Conservation (phyloP, 306 rosid species). For the barrel medic (Medicago truncatula) region DNA sequence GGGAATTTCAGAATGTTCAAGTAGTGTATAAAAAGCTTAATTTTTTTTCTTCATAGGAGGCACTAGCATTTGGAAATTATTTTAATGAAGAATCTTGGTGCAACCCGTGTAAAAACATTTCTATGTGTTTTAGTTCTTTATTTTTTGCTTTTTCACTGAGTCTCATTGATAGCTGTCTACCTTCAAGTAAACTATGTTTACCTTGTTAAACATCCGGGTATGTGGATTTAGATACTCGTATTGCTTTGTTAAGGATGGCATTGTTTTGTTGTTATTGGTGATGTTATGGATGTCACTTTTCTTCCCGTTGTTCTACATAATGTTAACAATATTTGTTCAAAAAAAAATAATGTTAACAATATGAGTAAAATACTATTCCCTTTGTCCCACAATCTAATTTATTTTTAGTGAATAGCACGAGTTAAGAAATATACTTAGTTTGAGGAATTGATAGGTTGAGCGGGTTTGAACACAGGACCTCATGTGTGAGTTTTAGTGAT, state of each 20-base stretch:
- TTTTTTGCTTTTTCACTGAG: too few relatives aligned
- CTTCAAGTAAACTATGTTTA: not conserved
- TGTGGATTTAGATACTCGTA: not conserved
- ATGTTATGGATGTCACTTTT: too few relatives aligned
- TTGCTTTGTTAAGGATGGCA: not conserved
- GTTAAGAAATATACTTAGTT: too few relatives aligned
- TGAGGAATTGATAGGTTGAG: too few relatives aligned
- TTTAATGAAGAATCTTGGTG: constrained; percentile 74
- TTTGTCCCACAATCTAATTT: too few relatives aligned
- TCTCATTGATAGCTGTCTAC: not conserved
- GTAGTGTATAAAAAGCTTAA: constrained; percentile 1
- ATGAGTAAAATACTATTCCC: too few relatives aligned
- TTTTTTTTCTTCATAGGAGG: constrained; percentile 37
- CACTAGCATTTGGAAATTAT: constrained; percentile 68
- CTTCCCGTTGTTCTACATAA: too few relatives aligned
- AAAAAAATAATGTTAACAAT: too few relatives aligned
- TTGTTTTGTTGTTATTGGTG: not conserved
- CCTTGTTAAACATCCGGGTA: not conserved
- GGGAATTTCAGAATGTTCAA: constrained; percentile 5
- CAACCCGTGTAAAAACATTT: not conserved
- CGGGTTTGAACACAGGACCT: too few relatives aligned
- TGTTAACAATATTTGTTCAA: too few relatives aligned
- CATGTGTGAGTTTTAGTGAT: too few relatives aligned
- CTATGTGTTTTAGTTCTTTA: not conserved
- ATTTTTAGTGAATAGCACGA: too few relatives aligned